Conservation (phyloP, 805 yeast species). For the Hanseniaspora taiwanica region DNA sequence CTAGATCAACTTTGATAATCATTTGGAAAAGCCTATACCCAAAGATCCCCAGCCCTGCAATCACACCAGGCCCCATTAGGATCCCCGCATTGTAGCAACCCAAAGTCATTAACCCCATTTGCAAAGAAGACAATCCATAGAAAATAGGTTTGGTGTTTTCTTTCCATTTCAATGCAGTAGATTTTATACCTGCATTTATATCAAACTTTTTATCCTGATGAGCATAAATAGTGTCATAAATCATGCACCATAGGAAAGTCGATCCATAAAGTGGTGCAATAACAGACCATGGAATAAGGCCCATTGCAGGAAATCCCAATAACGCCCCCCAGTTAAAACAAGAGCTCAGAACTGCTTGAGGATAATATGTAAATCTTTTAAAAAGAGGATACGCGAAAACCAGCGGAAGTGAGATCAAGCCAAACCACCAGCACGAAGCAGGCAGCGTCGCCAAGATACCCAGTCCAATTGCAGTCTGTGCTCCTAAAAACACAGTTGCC, state of each 20-base stretch:
- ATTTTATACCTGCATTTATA: slow-evolving; percentile 79
- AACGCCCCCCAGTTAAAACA: slow-evolving; percentile 93
- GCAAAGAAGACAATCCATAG: slow-evolving; percentile 50
- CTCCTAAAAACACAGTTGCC: slow-evolving; percentile 59
- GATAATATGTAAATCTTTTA: slow-evolving; percentile 90
- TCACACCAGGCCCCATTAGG: slow-evolving; percentile 73
- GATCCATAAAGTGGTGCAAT: slow-evolving; percentile 69
- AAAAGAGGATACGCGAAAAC: slow-evolving; percentile 85
- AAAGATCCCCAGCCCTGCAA: slow-evolving; percentile 51
- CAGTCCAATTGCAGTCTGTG: slow-evolving; percentile 62
- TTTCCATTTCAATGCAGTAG: slow-evolving; percentile 95
- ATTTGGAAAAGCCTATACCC: slow-evolving; percentile 53
- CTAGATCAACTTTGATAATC: slow-evolving; percentile 64
- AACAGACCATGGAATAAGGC: slow-evolving; percentile 60
- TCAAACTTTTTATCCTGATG: slow-evolving; percentile 93
- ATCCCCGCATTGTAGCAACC: slow-evolving; percentile 62
- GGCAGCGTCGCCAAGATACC: slow-evolving; percentile 65
- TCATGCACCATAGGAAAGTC: slow-evolving; percentile 85
- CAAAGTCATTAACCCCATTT: slow-evolving; percentile 44
- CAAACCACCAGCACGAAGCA: slow-evolving; percentile 64
- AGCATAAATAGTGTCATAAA: slow-evolving; percentile 91
- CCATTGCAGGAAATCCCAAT: slow-evolving; percentile 93
- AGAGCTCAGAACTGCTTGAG: slow-evolving; percentile 68
- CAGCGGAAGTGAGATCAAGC: slow-evolving; percentile 65
- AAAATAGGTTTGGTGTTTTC: slow-evolving; percentile 58